phyloP scores from a whole-genome alignment of 257 asterid genomes.

The Gentiana macrophylla region DNA sequence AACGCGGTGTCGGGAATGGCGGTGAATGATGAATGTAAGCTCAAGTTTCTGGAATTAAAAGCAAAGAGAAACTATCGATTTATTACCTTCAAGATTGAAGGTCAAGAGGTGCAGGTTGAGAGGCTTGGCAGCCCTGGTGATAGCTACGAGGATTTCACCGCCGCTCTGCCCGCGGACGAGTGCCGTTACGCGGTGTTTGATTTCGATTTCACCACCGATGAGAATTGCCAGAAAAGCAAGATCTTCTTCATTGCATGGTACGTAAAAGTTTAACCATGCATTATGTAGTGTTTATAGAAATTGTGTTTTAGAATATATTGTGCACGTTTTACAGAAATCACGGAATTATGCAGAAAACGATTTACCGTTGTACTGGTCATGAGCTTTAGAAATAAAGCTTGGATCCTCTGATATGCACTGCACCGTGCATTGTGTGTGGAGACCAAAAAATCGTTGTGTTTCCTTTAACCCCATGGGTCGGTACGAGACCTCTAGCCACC shows the following conservation, averaged over 20 bases:
- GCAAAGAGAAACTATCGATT: conserved; percentile 63
- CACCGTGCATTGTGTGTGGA: too few species aligned
- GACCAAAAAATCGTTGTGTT: too few species aligned
- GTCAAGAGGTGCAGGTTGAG: conserved; percentile 62
- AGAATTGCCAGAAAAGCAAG: conserved; percentile 90
- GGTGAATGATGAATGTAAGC: conserved; percentile 65
- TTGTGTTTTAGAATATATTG: too few species aligned
- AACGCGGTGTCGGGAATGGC: conserved; percentile 76
- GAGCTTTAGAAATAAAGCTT: too few species aligned
- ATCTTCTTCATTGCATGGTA: conserved; percentile 75
- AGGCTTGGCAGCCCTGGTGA: conserved; percentile 52
- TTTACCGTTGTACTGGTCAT: too few species aligned
- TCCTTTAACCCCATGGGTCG: too few species aligned
- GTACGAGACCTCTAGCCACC: too few species aligned
- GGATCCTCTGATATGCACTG: too few species aligned
- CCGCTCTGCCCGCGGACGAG: conserved; percentile 53
- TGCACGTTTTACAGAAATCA: too few species aligned
- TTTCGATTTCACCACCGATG: conserved; percentile 65
- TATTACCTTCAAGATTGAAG: conserved; percentile 56
- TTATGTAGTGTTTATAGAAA: too few species aligned
- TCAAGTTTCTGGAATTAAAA: conserved; percentile 61
- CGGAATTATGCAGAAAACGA: too few species aligned
- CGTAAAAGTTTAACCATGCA: too few species aligned
- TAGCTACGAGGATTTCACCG: conserved; percentile 43
- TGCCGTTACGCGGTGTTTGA: conserved; percentile 82